Evolutionary conservation across 768 basidiomycete genomes (phyloP).

Genomic region (Lactifluus echinatus): DNA sequence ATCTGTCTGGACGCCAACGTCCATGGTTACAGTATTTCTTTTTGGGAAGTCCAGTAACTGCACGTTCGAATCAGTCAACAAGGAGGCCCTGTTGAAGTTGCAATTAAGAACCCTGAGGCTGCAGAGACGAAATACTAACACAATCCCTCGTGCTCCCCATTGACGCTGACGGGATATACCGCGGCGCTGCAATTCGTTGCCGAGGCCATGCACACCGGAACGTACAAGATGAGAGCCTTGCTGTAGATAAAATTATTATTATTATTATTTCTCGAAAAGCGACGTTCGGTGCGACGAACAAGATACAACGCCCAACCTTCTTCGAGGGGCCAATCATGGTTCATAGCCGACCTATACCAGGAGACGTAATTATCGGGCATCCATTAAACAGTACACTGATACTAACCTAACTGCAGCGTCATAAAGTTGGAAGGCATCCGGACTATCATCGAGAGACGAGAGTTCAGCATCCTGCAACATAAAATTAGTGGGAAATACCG

Average conservation of each 20-base stretch:
- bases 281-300: conserved; percentile 29
- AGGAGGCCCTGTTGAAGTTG: conserved; percentile 34
- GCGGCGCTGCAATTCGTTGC: conserved; percentile 56
- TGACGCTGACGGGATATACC: conserved; percentile 58
- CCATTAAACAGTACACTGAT: background rate
- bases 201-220: conserved; percentile 56
- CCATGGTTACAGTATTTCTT: conserved; percentile 46
- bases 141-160: conserved; percentile 68
- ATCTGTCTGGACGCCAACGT: conserved; percentile 57
- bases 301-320: conserved; percentile 63
- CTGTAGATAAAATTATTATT: conserved; percentile 28
- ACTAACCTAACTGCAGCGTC: conserved; percentile 59
- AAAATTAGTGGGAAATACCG: background rate
- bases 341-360: conserved; percentile 46
- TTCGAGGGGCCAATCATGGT: conserved; percentile 63
- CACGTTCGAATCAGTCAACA: conserved; percentile 39
- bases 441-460: conserved; percentile 45
- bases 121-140: conserved; percentile 34
- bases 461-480: conserved; percentile 57
- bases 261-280: background rate
- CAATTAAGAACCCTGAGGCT: background rate
- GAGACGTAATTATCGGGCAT: background rate
- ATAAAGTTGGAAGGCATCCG: conserved; percentile 56
- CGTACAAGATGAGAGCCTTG: conserved; percentile 65
- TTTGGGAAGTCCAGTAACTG: conserved; percentile 43